phyloP scores from a whole-genome alignment of 73 alveolate species.

The Uronychia binucleata region DNA sequence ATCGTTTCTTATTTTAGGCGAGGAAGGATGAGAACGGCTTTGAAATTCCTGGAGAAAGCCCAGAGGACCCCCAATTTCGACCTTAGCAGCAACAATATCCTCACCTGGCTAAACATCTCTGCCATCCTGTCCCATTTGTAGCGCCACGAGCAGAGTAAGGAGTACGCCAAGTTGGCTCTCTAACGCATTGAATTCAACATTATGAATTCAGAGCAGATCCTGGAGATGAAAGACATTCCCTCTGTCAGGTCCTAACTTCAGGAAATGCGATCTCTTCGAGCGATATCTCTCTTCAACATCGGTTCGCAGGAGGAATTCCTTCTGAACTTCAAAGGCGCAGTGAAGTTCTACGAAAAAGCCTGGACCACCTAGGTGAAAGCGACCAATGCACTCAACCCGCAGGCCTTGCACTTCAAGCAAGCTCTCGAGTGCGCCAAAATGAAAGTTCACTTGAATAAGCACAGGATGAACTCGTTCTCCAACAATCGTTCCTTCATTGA shows the following conservation, averaged over 20 bases:
- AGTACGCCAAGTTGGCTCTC: neutral
- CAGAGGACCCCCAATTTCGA: neutral
- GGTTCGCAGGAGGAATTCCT: neutral
- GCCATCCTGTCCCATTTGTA: neutral
- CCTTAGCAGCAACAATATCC: neutral
- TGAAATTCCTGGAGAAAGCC: neutral
- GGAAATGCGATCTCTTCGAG: neutral
- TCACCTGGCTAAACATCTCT: neutral
- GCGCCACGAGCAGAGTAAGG: conserved; percentile 1
- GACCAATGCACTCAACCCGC: neutral
- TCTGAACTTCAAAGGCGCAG: neutral
- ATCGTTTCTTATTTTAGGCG: neutral
- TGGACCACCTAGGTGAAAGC: neutral
- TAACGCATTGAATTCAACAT: neutral
- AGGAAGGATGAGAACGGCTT: neutral
- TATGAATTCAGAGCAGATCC: neutral
- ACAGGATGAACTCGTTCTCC: neutral
- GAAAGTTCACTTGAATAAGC: neutral
- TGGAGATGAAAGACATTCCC: neutral
- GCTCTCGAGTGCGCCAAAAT: neutral
- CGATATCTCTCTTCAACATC: neutral
- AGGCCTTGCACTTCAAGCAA: neutral
- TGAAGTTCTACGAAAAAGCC: neutral
- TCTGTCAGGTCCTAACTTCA: neutral
- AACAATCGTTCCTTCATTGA: neutral